Evolutionary conservation across 257 asterid genomes (phyloP), one percentile per base, ranked within the genome.

Genomic region (Lantana camara): DNA sequence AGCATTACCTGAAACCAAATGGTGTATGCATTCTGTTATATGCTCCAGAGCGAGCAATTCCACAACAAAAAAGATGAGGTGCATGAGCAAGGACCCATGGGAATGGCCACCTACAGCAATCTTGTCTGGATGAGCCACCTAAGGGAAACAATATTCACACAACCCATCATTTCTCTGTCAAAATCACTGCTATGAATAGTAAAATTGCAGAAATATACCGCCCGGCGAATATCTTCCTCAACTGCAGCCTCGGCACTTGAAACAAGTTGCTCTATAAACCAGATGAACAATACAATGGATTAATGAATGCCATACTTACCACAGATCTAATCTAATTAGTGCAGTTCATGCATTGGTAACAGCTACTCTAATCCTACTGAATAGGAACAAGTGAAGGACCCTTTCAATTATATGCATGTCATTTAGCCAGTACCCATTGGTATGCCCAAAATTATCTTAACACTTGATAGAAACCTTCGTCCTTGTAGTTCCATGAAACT

Each of bases 231-330:
- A 66, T 90, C 97, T 85, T 94, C 97, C 79, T 90, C 83, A 44
- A 84, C 95, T 13, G 99, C 99, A 74, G 99, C 99, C 82, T 90
- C 99, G 9, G 96, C 99, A 69, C 99, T 94, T 50, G 83, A 86
- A 78, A 94, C 95, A 50, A 94, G 96, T 77, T 94, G 99, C 79
- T 90, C 97, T 8, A 94, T 86, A 24, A 84, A 90, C 81, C 99
- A 90, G 79, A 66, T 60, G 67, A 68, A 73, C 32, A 77, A 46
- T 67, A 53, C 23, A 60, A 47, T 56, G 58, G 61, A 40, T 51
- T 60, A 61, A 45, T 24, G 37, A 14, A 9, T 60, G 53, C 48
- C 57, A 50, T 38, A 51, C 29, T 23, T 44, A 17, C 22, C 23
- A 29, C 16, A 58, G 32, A 42, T 52, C 61, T 15, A 56, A 41